Evolutionary conservation across 1,139 yeast genomes (phyloP), one percentile per base, ranked within the genome.

Genomic region (Yamadazyma pseudoaaseri): DNA sequence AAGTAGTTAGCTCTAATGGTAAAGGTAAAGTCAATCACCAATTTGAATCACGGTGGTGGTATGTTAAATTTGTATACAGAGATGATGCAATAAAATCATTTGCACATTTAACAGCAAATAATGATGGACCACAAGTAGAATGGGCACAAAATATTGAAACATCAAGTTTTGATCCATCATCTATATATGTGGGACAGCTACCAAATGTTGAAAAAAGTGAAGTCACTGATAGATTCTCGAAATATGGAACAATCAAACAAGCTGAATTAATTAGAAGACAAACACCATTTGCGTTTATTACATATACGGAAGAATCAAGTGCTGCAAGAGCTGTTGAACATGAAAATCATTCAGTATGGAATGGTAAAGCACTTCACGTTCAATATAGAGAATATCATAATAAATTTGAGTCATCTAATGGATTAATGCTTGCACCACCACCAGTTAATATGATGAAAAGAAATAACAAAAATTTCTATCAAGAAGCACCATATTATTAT

Each of bases 11-110:
- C 0, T 70, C 79, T 38, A 73, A 70, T 38, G 50, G 45, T 31
- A 45, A 60, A 39, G 73, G 76, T 26, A 57, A 52, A 39, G 36
- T 61, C 44, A 34, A 35, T 13, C 30, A 20, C 3, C 29, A 34
- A 20, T 24, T 35, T 10, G 26, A 24, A 4, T 15, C 26, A 9
- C 35, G 39, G 25, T 51, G 13, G 11, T 89, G 96, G 95, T 86
- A 82, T 51, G 76, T 84, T 42, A 84, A 86, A 49, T 89, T 81
- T 62, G 87, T 79, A 1, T 87, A 76, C 52, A 76, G 97, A 31
- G 95, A 86, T 54, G 97, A 90, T 57, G 97, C 97, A 2, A 86
- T 87, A 32, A 72, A 82, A 48, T 95, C 96, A 0, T 89, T 78
- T 65, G 90, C 94, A 1, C 74, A 70, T 47, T 67, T 85, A 41